Base-by-base conservation (phyloP, 129 eudicot genomes). In the Arctium minus region DNA sequence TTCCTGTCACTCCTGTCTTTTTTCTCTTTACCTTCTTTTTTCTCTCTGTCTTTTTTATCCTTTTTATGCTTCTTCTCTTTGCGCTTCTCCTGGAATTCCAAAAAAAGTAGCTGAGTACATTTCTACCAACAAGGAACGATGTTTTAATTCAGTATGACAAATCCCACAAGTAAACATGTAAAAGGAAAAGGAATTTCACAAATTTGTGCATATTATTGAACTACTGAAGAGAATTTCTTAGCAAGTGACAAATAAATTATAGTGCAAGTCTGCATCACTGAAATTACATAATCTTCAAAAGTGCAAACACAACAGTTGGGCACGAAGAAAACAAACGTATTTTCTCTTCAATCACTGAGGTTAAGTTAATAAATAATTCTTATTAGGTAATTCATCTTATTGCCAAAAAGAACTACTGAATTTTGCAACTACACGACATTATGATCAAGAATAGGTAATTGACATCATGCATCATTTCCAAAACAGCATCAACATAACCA, bases 11-110 rank as follows among this genome's bases (percentile, higher is more conserved):
- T 89, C 86, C 79, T 88, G 44, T 88, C 90, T 70, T 83, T 92
- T 71, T 85, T 90, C 17, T 86, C 91, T 80, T 89, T 90, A 30
- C 89, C 85, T 69, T 92, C 94, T 82, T 77, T 90, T 77, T 86
- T 92, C 69, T 90, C 94, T 84, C 79, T 92, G 74, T 89, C 94
- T 83, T 85, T 90, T 64, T 89, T 92, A 48, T 92, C 94, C 88
- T 90, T 91, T 84, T 91, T 90, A 62, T 84, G 92, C 74, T 92
- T 92, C 83, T 87, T 88, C 89, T 92, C 92, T 82, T 82, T 92
- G 60, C 72, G 86, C 79, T 89, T 92, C 83, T 88, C 92, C 97
- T 92, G 88, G 64, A 81, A 87, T 13, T 18, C 6, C 12, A 64
- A 18, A 64, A n/a, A n/a, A 15, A 53, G 11, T n/a, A 8, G 30